Evolutionary conservation across 2,329 filamentous ascomycete species (phyloP), one percentile per base, ranked within the genome.

Genomic region (Monosporascus sp.): DNA sequence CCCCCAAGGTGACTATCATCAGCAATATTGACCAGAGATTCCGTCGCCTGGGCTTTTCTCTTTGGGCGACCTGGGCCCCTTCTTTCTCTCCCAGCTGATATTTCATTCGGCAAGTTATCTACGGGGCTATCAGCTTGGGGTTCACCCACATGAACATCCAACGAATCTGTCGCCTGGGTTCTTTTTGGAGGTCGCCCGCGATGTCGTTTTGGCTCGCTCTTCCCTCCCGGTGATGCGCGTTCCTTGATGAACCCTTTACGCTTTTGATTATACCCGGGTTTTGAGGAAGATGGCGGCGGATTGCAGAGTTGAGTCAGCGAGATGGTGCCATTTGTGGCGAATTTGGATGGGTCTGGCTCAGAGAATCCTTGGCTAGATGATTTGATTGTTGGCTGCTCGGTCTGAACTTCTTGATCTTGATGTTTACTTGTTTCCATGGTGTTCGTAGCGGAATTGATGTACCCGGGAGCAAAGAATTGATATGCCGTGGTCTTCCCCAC

Each of bases 401-500:
- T 37, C 31, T 15, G 11, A 25, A 39, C 25, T 41, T 43, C 49
- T 14, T 17, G 18, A 8, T 53, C 52, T 41, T 54, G 56, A 9
- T 24, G 17, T 15, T 50, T 25, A n/a, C 7, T 43, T n/a, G 44
- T 49, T 14, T 54, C 56, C 24, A 53, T 50, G n/a, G 50, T 48
- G 25, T 36, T 35, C 3, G 18, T 18, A 11, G 17, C 18, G 17
- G n/a, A 35, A 17, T 50, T 45, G 5, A 46, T 14, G 2, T 54
- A 49, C 43, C 62, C 62, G 17, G 48, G 54, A 43, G 65, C 60
- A 39, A 67, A 69, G 52, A 74, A 76, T 46, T 72, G 70, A 55
- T 75, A 76, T 9, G 71, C 70, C 50, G 70, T 70, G 27, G 71
- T 73, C 56, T 72, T 75, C 9, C 72, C 72, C 2, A 67, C 54